Evolutionary conservation across 225 moss, liverwort and hornwort genomes (phyloP), one percentile per base, ranked within the genome.

Genomic region (Physcomitrium patens): DNA sequence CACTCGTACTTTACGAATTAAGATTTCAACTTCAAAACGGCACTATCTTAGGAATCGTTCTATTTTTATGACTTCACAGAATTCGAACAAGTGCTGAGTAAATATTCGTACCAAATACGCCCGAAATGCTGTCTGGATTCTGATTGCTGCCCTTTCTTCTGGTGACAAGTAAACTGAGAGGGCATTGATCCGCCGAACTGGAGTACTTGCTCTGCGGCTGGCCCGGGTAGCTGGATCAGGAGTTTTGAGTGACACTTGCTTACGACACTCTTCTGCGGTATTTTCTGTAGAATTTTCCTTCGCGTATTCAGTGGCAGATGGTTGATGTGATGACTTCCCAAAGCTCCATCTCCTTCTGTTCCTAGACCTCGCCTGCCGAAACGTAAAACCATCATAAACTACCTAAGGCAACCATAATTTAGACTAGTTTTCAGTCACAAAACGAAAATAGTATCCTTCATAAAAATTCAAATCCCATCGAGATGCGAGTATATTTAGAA

Each of bases 281-380:
- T 85, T 92, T 37, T 84, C 92, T 12, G 80, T 5, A 11, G 79
- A 57, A 49, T 51, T 71, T 43, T 79, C 82, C 37, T 68, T 88
- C 17, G 81, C 74, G 59, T 77, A 73, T 37, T 37, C 31, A 0
- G 78, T 49, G 10, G 51, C 28, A 68, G 87, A 79, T 65, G 79
- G 56, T 10, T 76, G 83, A 74, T 92, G 86, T 1, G 88, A 85
- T 0, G 91, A 85, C 69, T 87, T 96, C 52, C 93, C 95, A 65
- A 96, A 93, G 76, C 91, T 85, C 95, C 95, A 96, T 69, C 91
- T 81, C 43, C 86, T 91, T 57, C 86, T 90, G 74, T 89, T 99
- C 48, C 84, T 83, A 65, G 88, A 47, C 60, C 91, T 99, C 62
- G 84, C 89, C 94, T 97, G 85, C 52, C 12, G 45, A 37, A 12